These are phyloP conservation scores for Saturnispora diversa DNA, from an alignment of 805 yeast species.

Conservation along the genomic window DNA sequence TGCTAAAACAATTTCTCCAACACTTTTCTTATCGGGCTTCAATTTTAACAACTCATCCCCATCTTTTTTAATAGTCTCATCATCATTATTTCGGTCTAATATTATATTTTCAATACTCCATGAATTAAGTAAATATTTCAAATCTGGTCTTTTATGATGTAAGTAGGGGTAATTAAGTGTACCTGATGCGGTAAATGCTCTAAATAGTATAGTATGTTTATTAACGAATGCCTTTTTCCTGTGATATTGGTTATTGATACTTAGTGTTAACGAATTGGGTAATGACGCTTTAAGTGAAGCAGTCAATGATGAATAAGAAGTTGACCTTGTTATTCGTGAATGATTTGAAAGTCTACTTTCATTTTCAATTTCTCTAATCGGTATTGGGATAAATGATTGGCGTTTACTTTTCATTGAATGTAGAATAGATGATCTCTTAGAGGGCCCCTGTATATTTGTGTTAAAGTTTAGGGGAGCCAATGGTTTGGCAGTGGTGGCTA, in stretches of 20 bases:
- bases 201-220: constrained; percentile 4
- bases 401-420: neutral
- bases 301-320: constrained; percentile 4
- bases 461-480: neutral
- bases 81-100: neutral
- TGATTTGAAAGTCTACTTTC: neutral
- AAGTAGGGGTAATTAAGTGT: constrained; percentile 8
- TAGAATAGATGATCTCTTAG: neutral
- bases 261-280: neutral
- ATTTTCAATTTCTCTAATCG: neutral
- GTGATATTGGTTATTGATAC: neutral
- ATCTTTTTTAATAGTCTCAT: neutral
- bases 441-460: neutral
- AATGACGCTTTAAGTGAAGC: neutral
- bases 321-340: constrained; percentile 1
- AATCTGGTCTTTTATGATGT: constrained; percentile 6
- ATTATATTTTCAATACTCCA: constrained; percentile 6
- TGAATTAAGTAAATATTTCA: constrained; percentile 3
- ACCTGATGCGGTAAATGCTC: constrained; percentile 7
- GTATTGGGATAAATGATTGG: constrained; percentile 7
- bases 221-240: constrained; percentile 5
- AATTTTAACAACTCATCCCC: neutral
- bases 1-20: constrained; percentile 9
- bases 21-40: neutral
- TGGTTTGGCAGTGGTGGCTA: neutral